Percentiles rank a stretch among this genome's conserved stretches.
phyloP scores from a whole-genome alignment of 371 early-diverging fungal species.

The Fennellomyces sp. region DNA sequence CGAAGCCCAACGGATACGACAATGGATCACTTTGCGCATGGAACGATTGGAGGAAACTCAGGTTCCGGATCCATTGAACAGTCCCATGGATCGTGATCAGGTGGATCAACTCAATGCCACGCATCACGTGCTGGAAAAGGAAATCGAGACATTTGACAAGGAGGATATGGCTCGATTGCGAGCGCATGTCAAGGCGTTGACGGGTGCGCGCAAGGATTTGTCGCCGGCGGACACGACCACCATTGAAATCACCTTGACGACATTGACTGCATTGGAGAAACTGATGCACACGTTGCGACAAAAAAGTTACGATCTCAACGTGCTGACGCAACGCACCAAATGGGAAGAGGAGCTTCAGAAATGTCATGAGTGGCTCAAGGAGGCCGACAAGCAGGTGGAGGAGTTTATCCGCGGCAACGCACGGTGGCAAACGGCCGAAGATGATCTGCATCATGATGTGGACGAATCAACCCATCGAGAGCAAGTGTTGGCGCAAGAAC shows the following conservation, averaged over 20 bases:
- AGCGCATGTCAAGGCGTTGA: conserved; percentile 54
- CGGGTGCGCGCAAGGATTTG: conserved; percentile 45
- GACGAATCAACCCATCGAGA: conserved; percentile 10
- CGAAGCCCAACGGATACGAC: conserved; percentile 50
- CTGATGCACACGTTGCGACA: conserved; percentile 36
- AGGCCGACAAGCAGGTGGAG: conserved; percentile 29
- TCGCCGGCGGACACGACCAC: conserved; percentile 61
- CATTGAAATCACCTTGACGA: conserved; percentile 54
- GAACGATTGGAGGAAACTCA: conserved; percentile 31
- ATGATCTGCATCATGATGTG: conserved; percentile 13
- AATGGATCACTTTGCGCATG: conserved; percentile 52
- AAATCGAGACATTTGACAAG: conserved; percentile 50
- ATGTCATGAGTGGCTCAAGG: conserved; percentile 35
- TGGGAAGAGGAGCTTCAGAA: conserved; percentile 51
- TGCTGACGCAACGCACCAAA: conserved; percentile 36
- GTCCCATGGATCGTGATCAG: conserved; percentile 16
- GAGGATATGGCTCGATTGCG: conserved; percentile 57
- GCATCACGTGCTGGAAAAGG: conserved; percentile 42
- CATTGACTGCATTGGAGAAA: conserved; percentile 46
- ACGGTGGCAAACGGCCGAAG: conserved; percentile 35
- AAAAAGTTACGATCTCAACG: conserved; percentile 37
- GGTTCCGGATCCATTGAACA: conserved; percentile 27
- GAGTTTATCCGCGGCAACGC: conserved; percentile 31
- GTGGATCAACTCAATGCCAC: conserved; percentile 36
- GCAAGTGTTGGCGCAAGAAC: conserved; percentile 22